Conservation (phyloP, 78 protist genomes). For the Salpingoeca rosetta region DNA sequence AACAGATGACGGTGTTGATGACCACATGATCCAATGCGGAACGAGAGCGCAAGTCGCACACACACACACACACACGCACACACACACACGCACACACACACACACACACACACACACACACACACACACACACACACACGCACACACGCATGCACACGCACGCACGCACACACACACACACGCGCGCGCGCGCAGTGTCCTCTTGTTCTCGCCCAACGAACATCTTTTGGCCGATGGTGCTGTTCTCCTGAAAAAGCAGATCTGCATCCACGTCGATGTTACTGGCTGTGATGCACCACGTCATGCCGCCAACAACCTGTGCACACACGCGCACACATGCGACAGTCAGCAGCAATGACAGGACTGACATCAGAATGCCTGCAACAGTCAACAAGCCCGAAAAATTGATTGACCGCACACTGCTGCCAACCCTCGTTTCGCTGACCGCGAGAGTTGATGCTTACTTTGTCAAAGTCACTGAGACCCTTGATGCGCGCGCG, state of each 20-base stretch:
- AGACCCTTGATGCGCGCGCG: conserved; percentile 75
- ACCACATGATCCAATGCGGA: background rate
- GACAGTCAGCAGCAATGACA: no score
- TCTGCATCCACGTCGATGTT: conserved; percentile 76
- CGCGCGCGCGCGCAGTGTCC: no score
- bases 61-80: background rate
- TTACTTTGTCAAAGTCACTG: conserved; percentile 72
- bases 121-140: no score
- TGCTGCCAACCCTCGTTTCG: no score
- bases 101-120: background rate
- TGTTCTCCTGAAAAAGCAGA: conserved; percentile 69
- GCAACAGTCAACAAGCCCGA: no score
- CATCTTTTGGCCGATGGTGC: conserved; percentile 65
- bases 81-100: background rate
- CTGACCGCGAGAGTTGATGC: no score
- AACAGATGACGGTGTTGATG: background rate
- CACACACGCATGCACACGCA: no score
- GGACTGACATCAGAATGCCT: no score
- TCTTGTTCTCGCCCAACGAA: conserved; percentile 6
- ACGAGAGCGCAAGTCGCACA: background rate
- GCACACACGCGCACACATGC: no score
- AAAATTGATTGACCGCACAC: no score
- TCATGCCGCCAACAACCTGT: conserved; percentile 81
- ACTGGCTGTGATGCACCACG: conserved; percentile 75
- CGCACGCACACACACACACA: no score